Evolutionary conservation across 1,284 basidiomycete genomes (phyloP).

Genomic region (Ceratobasidium sp.): DNA sequence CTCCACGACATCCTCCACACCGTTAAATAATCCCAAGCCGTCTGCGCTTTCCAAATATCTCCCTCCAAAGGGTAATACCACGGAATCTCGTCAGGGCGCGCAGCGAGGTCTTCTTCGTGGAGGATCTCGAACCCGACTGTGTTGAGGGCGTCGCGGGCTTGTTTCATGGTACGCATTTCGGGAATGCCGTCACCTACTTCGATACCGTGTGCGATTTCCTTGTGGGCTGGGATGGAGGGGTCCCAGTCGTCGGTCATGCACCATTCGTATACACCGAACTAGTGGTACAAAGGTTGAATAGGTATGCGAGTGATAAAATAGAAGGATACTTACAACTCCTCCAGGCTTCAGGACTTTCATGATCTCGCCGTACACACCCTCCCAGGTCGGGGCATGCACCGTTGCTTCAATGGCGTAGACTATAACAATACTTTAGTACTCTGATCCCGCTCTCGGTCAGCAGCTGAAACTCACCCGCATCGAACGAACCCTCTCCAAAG

Average conservation of each 20-base stretch:
- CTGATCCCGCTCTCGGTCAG: not conserved
- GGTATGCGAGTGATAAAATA: not conserved
- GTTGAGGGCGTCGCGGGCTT: slow-evolving; percentile 83
- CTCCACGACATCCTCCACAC: slow-evolving; percentile 92
- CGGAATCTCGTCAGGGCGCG: slow-evolving; percentile 81
- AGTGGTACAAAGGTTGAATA: slow-evolving; percentile 20
- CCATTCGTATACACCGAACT: slow-evolving; percentile 99
- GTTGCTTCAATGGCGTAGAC: slow-evolving; percentile 99
- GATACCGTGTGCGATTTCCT: slow-evolving; percentile 91
- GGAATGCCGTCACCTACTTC: slow-evolving; percentile 97
- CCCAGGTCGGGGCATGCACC: slow-evolving; percentile 94
- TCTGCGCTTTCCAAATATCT: slow-evolving; percentile 92
- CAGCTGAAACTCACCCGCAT: slow-evolving; percentile 77
- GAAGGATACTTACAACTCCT: slow-evolving; percentile 79
- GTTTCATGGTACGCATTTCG: slow-evolving; percentile 88
- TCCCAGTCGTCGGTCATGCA: slow-evolving; percentile 98
- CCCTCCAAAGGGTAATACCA: slow-evolving; percentile 98
- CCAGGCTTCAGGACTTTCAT: slow-evolving; percentile 96
- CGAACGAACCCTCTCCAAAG: slow-evolving; percentile 94
- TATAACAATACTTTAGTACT: slow-evolving; percentile 19
- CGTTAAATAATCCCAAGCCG: slow-evolving; percentile 90
- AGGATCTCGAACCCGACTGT: slow-evolving; percentile 91
- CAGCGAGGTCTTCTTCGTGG: slow-evolving; percentile 95
- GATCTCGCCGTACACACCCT: slow-evolving; percentile 96
- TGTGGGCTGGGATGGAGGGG: slow-evolving; percentile 87